Evolutionary conservation across 2,329 filamentous ascomycete genomes (phyloP).

Genomic region (Fusarium sp.): DNA sequence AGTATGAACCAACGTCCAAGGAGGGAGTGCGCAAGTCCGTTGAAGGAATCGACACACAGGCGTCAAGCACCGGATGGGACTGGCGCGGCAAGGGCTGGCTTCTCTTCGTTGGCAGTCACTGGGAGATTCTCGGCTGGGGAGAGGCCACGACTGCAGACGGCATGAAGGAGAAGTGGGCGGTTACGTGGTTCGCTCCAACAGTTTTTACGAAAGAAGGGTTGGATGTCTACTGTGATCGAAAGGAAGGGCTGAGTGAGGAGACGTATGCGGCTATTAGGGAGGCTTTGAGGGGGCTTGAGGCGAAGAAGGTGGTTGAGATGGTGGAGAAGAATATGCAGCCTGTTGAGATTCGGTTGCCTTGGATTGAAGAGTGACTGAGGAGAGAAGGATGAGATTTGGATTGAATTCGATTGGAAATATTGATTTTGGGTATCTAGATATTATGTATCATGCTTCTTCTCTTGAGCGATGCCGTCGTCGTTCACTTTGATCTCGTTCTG

Average conservation of each 20-base stretch:
- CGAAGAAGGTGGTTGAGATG: slow-evolving; percentile 65
- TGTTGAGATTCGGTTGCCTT: slow-evolving; percentile 64
- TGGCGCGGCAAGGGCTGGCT: slow-evolving; percentile 85
- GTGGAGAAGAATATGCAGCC: slow-evolving; percentile 60
- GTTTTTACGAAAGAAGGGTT: slow-evolving; percentile 85
- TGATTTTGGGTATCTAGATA: slow-evolving; percentile 25
- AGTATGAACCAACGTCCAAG: slow-evolving; percentile 68
- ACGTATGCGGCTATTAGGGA: slow-evolving; percentile 67
- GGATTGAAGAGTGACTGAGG: slow-evolving; percentile 48
- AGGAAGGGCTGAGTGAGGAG: slow-evolving; percentile 67
- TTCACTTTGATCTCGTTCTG: slow-evolving; percentile 12
- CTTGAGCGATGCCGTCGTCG: slow-evolving; percentile 14
- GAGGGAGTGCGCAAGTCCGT: slow-evolving; percentile 67
- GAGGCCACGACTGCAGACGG: slow-evolving; percentile 56
- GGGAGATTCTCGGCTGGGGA: slow-evolving; percentile 85
- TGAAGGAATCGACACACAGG: slow-evolving; percentile 69
- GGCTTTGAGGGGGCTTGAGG: slow-evolving; percentile 58
- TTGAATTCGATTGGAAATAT: neutral
- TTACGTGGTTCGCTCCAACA: slow-evolving; percentile 87
- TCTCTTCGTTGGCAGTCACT: slow-evolving; percentile 77
- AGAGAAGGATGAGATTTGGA: neutral
- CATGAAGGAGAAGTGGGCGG: slow-evolving; percentile 72
- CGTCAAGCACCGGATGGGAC: slow-evolving; percentile 63
- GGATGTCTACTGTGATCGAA: slow-evolving; percentile 78
- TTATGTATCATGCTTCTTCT: slow-evolving; percentile 15